phyloP scores from a whole-genome alignment of 179 eudicot genomes.

The Nepenthes alata region DNA sequence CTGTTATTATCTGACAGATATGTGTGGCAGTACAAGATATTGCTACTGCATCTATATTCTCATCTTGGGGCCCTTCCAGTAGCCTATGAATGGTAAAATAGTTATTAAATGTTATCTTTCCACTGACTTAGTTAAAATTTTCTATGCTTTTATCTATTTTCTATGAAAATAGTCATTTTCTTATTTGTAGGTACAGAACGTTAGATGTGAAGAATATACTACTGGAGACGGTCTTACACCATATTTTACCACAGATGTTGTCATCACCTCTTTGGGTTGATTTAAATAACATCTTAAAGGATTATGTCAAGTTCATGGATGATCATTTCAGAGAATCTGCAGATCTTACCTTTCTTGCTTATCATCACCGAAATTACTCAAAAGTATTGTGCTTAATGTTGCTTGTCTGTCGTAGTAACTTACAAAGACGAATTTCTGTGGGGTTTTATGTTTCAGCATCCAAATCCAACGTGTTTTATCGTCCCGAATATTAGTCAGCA shows the following conservation, averaged over 20 bases:
- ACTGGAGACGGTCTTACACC: conserved; percentile 70
- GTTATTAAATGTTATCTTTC: not conserved
- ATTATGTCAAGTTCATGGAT: conserved; percentile 85
- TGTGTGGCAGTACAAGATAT: conserved; percentile 75
- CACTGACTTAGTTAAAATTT: not conserved
- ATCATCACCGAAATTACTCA: conserved; percentile 88
- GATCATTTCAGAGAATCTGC: conserved; percentile 90
- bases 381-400: conserved; percentile 32
- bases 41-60: conserved; percentile 70
- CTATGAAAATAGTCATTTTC: not conserved
- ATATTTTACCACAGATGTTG: conserved; percentile 82
- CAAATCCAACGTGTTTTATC: no score
- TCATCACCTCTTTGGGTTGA: conserved; percentile 67
- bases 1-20: conserved; percentile 33
- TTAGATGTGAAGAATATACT: conserved; percentile 90
- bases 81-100: conserved; percentile 66
- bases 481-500: no score
- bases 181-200: conserved; percentile 52
- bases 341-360: conserved; percentile 90
- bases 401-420: not conserved
- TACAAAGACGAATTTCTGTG: no score
- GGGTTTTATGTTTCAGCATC: no score
- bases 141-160: not conserved
- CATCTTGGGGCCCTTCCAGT: conserved; percentile 64
- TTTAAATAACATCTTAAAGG: conserved; percentile 47